Evolutionary conservation across 202 grass and related monocot genomes (phyloP).

Genomic region (Schoenoplectus tabernaemontani): DNA sequence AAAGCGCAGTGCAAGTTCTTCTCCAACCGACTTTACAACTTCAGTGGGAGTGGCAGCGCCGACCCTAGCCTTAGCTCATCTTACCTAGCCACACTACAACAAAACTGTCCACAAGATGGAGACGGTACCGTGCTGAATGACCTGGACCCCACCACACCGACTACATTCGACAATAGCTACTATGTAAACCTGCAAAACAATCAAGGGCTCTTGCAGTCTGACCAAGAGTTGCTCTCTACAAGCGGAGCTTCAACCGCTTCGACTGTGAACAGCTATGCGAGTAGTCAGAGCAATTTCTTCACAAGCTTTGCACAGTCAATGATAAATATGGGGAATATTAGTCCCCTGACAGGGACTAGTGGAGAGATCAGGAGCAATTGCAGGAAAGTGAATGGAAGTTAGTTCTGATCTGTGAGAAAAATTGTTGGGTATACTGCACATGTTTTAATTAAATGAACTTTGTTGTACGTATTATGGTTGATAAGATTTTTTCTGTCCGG

Average conservation of each 20-base stretch:
- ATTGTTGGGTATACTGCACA: not conserved
- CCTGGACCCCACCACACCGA: slow-evolving; percentile 39
- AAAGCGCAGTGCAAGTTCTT: slow-evolving; percentile 18
- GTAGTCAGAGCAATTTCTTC: slow-evolving; percentile 8
- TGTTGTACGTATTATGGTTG: not conserved
- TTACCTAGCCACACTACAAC: slow-evolving; percentile 30
- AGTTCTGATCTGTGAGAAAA: not conserved
- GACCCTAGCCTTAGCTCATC: slow-evolving; percentile 12
- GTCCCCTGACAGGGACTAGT: slow-evolving; percentile 19
- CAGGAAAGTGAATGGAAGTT: slow-evolving; percentile 19
- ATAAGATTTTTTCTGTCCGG: not conserved
- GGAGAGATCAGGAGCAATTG: slow-evolving; percentile 30
- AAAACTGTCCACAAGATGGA: slow-evolving; percentile 42
- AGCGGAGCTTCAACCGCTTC: slow-evolving; percentile 3
- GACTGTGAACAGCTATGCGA: slow-evolving; percentile 3
- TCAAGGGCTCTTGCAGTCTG: slow-evolving; percentile 49
- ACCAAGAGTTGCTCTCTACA: slow-evolving; percentile 61
- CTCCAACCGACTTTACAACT: slow-evolving; percentile 30
- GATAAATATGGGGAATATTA: slow-evolving; percentile 29
- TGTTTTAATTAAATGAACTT: not conserved
- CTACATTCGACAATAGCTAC: slow-evolving; percentile 61
- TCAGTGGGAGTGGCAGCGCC: not conserved
- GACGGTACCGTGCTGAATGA: slow-evolving; percentile 12
- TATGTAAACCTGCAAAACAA: slow-evolving; percentile 37
- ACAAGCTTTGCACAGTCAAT: slow-evolving; percentile 13